Conservation (phyloP, 2,329 filamentous ascomycete genomes). For the Arachnomyces sp. region DNA sequence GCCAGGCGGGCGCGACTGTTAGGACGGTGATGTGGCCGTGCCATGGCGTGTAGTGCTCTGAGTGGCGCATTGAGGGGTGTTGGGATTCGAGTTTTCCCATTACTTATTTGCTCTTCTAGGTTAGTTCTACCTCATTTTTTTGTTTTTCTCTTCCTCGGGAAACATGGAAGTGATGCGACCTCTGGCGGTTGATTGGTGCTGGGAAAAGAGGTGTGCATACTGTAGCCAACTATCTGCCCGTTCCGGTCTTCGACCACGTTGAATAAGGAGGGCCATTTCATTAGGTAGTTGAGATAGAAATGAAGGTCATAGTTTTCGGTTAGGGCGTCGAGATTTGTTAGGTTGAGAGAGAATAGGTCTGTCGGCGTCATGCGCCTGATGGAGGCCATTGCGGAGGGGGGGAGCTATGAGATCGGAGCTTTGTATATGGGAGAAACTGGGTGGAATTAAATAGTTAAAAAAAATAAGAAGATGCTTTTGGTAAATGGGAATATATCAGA, state of each 20-base stretch:
- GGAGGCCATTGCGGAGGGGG: constrained; percentile 57
- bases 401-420: too few relatives aligned
- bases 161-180: not conserved
- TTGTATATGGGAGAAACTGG: too few relatives aligned
- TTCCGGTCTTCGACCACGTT: constrained; percentile 79
- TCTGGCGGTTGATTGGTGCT: constrained; percentile 3
- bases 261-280: constrained; percentile 92
- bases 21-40: constrained; percentile 96
- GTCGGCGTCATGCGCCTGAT: constrained; percentile 77
- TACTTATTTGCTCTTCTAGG: constrained; percentile 48
- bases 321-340: constrained; percentile 89
- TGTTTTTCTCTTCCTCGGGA: not conserved
- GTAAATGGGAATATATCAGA: too few relatives aligned
- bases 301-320: constrained; percentile 96
- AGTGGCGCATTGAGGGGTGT: constrained; percentile 63
- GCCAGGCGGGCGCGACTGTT: constrained; percentile 79
- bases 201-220: constrained; percentile 44
- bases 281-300: constrained; percentile 94
- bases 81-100: constrained; percentile 96
- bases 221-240: constrained; percentile 91
- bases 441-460: too few relatives aligned
- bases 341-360: constrained; percentile 83
- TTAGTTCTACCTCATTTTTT: not conserved
- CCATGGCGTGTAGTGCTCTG: constrained; percentile 94
- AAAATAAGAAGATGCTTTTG: too few relatives aligned